Evolutionary conservation across 768 basidiomycete genomes (phyloP).

Genomic region (Zangia roseola): DNA sequence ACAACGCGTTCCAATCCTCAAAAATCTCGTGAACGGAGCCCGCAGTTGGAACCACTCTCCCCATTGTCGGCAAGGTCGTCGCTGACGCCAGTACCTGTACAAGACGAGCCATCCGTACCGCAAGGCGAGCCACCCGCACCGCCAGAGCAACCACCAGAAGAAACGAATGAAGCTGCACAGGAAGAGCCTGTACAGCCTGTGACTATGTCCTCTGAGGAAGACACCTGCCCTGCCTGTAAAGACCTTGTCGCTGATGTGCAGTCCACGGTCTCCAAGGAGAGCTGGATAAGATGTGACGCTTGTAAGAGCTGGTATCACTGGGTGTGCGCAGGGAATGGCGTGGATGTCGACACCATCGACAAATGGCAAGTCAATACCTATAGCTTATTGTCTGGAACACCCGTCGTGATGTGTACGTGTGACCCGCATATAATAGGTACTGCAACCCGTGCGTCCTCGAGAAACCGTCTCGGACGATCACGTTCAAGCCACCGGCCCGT

Average conservation of each 20-base stretch:
- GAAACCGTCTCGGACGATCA: constrained; percentile 63
- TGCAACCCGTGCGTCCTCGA: constrained; percentile 61
- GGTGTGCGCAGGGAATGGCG: constrained; percentile 69
- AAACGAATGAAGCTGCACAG: constrained; percentile 15
- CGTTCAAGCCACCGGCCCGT: constrained; percentile 73
- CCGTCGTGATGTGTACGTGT: constrained; percentile 13
- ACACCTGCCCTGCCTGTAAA: constrained; percentile 54
- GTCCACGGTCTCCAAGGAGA: constrained; percentile 55
- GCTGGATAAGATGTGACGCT: constrained; percentile 80
- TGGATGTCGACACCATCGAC: constrained; percentile 65
- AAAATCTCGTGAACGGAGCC: constrained; percentile 36
- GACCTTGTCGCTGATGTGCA: constrained; percentile 29
- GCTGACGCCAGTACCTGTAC: constrained; percentile 26
- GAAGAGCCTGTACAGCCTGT: constrained; percentile 9
- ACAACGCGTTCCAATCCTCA: constrained; percentile 36
- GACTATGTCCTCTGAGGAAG: constrained; percentile 24
- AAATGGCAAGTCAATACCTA: constrained; percentile 60
- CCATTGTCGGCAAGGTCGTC: constrained; percentile 31
- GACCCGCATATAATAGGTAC: constrained; percentile 50
- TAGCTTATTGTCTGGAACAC: constrained; percentile 10
- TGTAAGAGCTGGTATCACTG: constrained; percentile 86
- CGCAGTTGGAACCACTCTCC: constrained; percentile 31
- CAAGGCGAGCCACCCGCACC: constrained; percentile 14
- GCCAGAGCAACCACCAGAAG: constrained; percentile 14
- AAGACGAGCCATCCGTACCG: constrained; percentile 14